phyloP scores from a whole-genome alignment of 2,329 filamentous ascomycete species.

The Xylariomycetidae sp. region DNA sequence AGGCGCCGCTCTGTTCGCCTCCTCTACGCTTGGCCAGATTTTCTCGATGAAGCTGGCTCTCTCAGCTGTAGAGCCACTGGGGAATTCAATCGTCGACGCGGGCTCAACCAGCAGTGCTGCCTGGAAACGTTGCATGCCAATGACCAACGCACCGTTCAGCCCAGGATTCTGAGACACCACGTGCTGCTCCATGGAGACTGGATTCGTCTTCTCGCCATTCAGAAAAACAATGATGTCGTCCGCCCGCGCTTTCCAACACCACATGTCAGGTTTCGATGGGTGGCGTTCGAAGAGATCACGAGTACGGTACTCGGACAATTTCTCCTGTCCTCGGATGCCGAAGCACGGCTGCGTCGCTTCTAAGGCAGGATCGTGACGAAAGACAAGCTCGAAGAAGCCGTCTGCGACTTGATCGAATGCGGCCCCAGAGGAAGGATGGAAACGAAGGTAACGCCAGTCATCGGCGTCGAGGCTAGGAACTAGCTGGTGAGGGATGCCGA shows the following conservation, averaged over 20 bases:
- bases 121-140: slow-evolving; percentile 17
- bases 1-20: slow-evolving; percentile 13
- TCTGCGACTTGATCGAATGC: slow-evolving; percentile 18
- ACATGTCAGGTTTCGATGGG: slow-evolving; percentile 16
- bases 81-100: neutral
- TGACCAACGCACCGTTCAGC: slow-evolving; percentile 13
- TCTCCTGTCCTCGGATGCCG: slow-evolving; percentile 8
- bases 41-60: slow-evolving; percentile 16
- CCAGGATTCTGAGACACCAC: slow-evolving; percentile 12
- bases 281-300: slow-evolving; percentile 20
- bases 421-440: slow-evolving; percentile 23
- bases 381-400: slow-evolving; percentile 18
- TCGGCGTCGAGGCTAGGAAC: slow-evolving; percentile 9
- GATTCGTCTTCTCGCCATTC: slow-evolving; percentile 26
- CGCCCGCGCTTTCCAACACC: slow-evolving; percentile 22
- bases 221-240: slow-evolving; percentile 27
- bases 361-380: slow-evolving; percentile 10
- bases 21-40: slow-evolving; percentile 17
- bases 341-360: slow-evolving; percentile 11
- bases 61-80: slow-evolving; percentile 8
- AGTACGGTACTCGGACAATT: slow-evolving; percentile 18
- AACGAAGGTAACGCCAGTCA: slow-evolving; percentile 29
- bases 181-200: slow-evolving; percentile 23
- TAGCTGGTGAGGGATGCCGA: slow-evolving; percentile 18
- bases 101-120: slow-evolving; percentile 18